phyloP scores from a whole-genome alignment of 1,139 yeast genomes.

The Hyphopichia fennica region DNA sequence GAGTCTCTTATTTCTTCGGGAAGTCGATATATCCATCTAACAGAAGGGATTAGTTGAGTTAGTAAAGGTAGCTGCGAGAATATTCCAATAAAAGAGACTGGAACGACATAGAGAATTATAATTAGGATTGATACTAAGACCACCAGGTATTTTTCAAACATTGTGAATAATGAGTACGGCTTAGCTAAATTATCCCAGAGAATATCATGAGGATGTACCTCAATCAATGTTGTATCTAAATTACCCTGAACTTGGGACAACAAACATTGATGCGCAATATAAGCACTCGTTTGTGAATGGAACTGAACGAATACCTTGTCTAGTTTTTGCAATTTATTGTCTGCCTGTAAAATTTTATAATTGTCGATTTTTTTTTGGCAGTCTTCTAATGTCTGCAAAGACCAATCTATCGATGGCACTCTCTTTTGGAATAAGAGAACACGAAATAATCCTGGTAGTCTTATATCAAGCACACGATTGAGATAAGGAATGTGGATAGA shows the following conservation, averaged over 20 bases:
- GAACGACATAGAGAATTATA: slow-evolving; percentile 63
- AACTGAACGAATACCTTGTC: slow-evolving; percentile 57
- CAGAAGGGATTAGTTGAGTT: slow-evolving; percentile 53
- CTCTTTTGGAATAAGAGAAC: slow-evolving; percentile 20
- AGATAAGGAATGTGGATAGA: slow-evolving; percentile 23
- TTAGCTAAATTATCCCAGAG: slow-evolving; percentile 56
- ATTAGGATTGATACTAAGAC: slow-evolving; percentile 44
- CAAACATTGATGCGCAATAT: slow-evolving; percentile 55
- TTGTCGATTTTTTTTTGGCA: slow-evolving; percentile 19
- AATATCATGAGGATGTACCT: slow-evolving; percentile 57
- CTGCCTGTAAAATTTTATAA: slow-evolving; percentile 18
- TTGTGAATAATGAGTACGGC: slow-evolving; percentile 28
- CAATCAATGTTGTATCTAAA: slow-evolving; percentile 44
- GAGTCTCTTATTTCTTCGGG: slow-evolving; percentile 55
- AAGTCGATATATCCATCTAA: slow-evolving; percentile 50
- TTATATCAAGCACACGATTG: slow-evolving; percentile 22
- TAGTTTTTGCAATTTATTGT: slow-evolving; percentile 19
- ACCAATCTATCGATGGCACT: slow-evolving; percentile 27
- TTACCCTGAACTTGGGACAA: slow-evolving; percentile 42
- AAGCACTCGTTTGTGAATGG: slow-evolving; percentile 46
- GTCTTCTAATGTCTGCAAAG: slow-evolving; percentile 18
- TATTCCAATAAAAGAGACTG: slow-evolving; percentile 69
- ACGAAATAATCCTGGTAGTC: slow-evolving; percentile 34
- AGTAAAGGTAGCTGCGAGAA: slow-evolving; percentile 64
- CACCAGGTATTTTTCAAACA: slow-evolving; percentile 41